Evolutionary conservation across 495 filamentous ascomycete species (phyloP), one percentile per base, ranked within the genome.

Genomic region (Tirmania nivea): DNA sequence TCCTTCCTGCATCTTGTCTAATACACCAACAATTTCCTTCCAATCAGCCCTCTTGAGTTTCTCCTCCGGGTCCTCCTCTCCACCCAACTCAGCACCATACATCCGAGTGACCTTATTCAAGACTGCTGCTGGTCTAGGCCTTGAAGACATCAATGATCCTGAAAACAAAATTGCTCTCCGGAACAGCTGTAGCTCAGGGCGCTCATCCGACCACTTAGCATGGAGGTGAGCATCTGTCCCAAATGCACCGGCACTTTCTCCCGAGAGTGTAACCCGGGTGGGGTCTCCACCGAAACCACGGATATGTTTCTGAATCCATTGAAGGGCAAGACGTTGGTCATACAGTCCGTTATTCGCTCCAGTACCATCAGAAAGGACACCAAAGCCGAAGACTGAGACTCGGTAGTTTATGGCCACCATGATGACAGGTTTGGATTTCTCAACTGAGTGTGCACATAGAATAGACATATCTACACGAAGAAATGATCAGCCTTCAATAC

Each of bases 281-380:
- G 75, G 71, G 60, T 87, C 78, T 11, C 83, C 83, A 4, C 81
- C 81, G 58, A 88, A 86, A 4, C 72, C 67, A 51, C 68, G 63
- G 55, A 86, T 84, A 58, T 85, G 68, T 53, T 75, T 69, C 55
- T 83, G 74, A n/a, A 86, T 73, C 83, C 83, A 86, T 54, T 84
- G 64, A 16, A 87, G 69, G 10, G 78, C 82, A 35, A 80, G 69
- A 1, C 74, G 70, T 62, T 86, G 83, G 60, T 87, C 83, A 25
- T 72, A 65, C 5, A 87, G 69, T 0, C 77, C 83, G 1, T 73
- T 73, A 55, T 87, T 88, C 21, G 67, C 65, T 35, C 66, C 68
- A 49, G 51, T 52, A 31, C 25, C 25, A 17, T 62, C 59, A 47
- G 35, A 51, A 7, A 51, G 35, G 19, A 54, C 54, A 1, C 71